Evolutionary conservation across 164 flowering plant genomes (phyloP), one percentile per base, ranked within the genome.

Genomic region (Annona squamosa): DNA sequence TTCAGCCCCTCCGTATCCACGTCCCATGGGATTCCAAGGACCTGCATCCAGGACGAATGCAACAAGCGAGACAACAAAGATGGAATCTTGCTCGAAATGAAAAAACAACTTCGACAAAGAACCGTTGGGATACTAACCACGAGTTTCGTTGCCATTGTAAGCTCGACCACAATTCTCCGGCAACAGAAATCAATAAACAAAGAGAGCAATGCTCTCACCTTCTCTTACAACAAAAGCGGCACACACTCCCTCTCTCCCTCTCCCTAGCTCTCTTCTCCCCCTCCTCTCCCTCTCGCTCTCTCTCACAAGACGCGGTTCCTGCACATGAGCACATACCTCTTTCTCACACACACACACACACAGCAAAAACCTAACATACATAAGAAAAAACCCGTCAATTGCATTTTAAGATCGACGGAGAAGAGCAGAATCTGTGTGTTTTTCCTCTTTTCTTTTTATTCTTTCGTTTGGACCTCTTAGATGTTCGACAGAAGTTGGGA

Each of bases 11-110:
- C 89, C 0, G 93, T 88, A 71, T 92, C 91, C 6, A 92, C 82
- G 67, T 92, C 92, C 95, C 97, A 92, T 3, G 97, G 97, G 67
- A 92, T 90, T 18, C 97, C 97, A 68, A 92, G 77, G 75, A 92
- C 97, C 97, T 92, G 59, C 46, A 69, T 19, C 71, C 69, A 65
- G n/a, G 70, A 70, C 66, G 57, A 6, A 26, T 41, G 44, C 2
- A 48, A 48, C 69, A 7, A 65, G 46, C 10, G 42, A 5, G 56
- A 63, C 67, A 63, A 68, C 59, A 65, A 61, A 10, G 12, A 19
- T 37, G 41, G 7, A 5, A 41, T n/a, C 2, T 2, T 17, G 46
- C 12, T 64, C 5, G 57, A 44, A 52, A 18, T 18, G 67, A 48
- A 4, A 12, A 56, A 12, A 65, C 46, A 18, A 26, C 48, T 65